phyloP scores from a whole-genome alignment of 495 filamentous ascomycete genomes.

The Daldinia vernicosa region DNA sequence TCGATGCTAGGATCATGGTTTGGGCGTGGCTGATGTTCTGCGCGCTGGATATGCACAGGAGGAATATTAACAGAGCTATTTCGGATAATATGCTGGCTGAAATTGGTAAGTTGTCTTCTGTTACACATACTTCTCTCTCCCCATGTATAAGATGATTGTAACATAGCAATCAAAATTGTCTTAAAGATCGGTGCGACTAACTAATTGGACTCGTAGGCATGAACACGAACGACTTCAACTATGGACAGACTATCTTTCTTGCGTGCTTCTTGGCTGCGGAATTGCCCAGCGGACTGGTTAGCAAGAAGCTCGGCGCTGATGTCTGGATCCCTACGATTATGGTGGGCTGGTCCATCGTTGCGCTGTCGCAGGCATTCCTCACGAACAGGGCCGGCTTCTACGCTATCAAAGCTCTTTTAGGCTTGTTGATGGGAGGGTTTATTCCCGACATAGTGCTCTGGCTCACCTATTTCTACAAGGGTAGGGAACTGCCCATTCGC shows the following conservation, averaged over 20 bases:
- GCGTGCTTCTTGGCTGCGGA: slow-evolving; percentile 59
- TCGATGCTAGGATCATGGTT: slow-evolving; percentile 49
- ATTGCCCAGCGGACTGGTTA: slow-evolving; percentile 57
- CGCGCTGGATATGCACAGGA: slow-evolving; percentile 55
- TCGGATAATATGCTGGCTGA: slow-evolving; percentile 54
- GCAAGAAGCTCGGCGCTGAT: slow-evolving; percentile 59
- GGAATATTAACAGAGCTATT: slow-evolving; percentile 59
- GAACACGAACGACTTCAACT: slow-evolving; percentile 61
- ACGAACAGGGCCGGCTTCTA: slow-evolving; percentile 51
- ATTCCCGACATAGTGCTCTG: slow-evolving; percentile 62
- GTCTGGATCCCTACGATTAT: slow-evolving; percentile 60
- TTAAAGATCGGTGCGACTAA: not conserved
- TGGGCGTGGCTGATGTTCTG: slow-evolving; percentile 59
- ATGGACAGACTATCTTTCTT: slow-evolving; percentile 56
- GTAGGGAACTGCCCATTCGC: slow-evolving; percentile 59
- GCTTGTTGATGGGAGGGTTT: slow-evolving; percentile 60
- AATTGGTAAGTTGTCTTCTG: slow-evolving; percentile 32
- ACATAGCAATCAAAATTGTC: not conserved
- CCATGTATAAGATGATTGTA: not conserved
- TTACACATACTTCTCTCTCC: not conserved
- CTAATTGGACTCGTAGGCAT: slow-evolving; percentile 41
- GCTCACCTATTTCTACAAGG: slow-evolving; percentile 64
- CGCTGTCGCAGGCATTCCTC: slow-evolving; percentile 54
- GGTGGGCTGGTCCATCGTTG: slow-evolving; percentile 54
- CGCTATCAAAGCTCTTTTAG: slow-evolving; percentile 55